Evolutionary conservation across 108 stramenopile genomes (phyloP), one percentile per base, ranked within the genome.

Genomic region (Cyclostephanos invisitatus): DNA sequence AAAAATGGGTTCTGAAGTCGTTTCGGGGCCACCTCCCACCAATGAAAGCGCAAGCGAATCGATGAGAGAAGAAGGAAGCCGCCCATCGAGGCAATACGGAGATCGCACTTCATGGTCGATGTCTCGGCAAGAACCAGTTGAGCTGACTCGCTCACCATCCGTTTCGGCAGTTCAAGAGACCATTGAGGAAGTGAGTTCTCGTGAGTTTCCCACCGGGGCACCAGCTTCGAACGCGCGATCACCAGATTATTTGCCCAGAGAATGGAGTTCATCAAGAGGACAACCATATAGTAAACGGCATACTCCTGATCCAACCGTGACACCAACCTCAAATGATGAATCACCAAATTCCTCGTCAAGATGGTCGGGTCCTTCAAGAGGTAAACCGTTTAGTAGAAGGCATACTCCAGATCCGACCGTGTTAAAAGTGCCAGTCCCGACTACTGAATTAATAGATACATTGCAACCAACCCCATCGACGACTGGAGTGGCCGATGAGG

Each of bases 381-480:
- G 0, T 22, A 38, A 36, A n/a, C 17, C 60, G 9, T 44, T 21
- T 42, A 37, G 60, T 20, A 37, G 29, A 20, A 40, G n/a, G n/a
- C 60, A 38, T 18, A 44, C 60, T 40, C 60, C 60, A 21, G 37
- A 44, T 21, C 60, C 60, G n/a, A 61, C 60, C 15, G 60, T 37
- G 3, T 42, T 17, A 18, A 40, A 20, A 0, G 32, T 37, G 58
- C 2, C 14, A 59, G 32, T 38, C 17, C 28, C 36, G 14, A 20
- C 29, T 55, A 25, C 27, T 11, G 56, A 20, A 32, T 2, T 7
- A 32, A 35, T 29, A 20, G 29, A 29, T 1, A 14, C 56, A 27
- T 29, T 27, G 5, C 12, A 29, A 57, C 0, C 56, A 57, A 57
- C 56, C 29, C 24, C 17, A 14, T 27, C 27, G 10, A 29, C 55